These are phyloP conservation scores for Neltuma alba DNA, from an alignment of 306 rosid species.

Conservation along the genomic window DNA sequence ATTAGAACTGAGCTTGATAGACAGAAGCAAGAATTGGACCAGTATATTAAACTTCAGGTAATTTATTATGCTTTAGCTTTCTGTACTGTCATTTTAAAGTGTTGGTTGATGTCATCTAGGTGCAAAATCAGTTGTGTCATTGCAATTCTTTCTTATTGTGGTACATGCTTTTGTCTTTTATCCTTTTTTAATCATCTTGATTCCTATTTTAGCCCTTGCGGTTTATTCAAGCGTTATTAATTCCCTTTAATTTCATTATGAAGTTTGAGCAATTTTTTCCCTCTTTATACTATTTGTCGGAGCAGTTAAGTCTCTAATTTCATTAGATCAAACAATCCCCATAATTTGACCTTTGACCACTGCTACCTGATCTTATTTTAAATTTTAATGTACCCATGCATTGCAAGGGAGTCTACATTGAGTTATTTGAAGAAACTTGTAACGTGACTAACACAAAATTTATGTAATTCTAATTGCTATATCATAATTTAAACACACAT, in stretches of 20 bases:
- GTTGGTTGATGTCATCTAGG: conserved; percentile 3
- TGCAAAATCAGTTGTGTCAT: neutral
- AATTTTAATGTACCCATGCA: neutral
- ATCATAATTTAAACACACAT: neutral
- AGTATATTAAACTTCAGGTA: conserved; percentile 81
- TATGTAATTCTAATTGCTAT: neutral
- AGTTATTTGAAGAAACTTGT: too few species aligned
- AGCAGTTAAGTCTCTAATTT: neutral
- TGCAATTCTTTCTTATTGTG: neutral
- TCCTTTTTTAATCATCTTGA: neutral
- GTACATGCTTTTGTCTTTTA: neutral
- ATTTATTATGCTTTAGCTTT: neutral
- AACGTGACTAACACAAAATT: too few species aligned
- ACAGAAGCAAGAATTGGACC: conserved; percentile 88
- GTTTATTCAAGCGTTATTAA: neutral
- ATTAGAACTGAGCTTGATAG: conserved; percentile 74
- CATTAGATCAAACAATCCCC: neutral
- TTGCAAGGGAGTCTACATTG: neutral
- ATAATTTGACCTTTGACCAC: neutral
- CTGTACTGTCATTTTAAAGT: neutral
- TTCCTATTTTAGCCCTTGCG: neutral
- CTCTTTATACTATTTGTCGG: neutral
- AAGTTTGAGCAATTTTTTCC: neutral
- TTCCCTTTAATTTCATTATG: neutral
- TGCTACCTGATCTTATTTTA: neutral